These are phyloP conservation scores for Theobroma grandiflorum DNA, from an alignment of 441 rosid species.

Conservation along the genomic window DNA sequence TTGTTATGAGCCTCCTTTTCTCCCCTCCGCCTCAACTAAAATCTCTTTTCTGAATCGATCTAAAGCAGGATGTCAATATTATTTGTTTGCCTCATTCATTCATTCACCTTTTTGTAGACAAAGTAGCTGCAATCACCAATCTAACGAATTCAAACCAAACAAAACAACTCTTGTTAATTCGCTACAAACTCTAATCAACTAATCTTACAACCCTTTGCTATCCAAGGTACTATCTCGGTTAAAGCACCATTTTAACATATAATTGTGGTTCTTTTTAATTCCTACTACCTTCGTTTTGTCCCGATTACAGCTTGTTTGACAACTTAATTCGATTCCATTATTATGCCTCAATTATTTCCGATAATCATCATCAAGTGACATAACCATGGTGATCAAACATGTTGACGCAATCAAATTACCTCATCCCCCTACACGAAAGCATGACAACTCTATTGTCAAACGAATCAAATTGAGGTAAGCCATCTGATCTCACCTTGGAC, in stretches of 20 bases:
- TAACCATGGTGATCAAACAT: conserved; percentile 9
- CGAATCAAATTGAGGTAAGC: conserved; percentile 10
- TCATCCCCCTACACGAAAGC: not conserved
- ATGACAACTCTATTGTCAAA: not conserved
- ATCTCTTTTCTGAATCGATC: not conserved
- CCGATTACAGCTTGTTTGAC: not conserved
- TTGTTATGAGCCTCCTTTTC: not conserved
- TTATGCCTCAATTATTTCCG: conserved; percentile 1
- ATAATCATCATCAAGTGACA: conserved; percentile 9
- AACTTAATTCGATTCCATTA: not conserved
- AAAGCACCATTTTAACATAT: not conserved
- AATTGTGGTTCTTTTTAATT: not conserved
- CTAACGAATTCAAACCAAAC: too few species aligned
- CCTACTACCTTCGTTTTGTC: not conserved
- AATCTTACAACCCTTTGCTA: not conserved
- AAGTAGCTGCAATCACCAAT: too few species aligned
- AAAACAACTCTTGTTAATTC: not conserved
- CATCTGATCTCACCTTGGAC: not conserved
- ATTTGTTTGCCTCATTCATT: not conserved
- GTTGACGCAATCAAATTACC: conserved; percentile 12
- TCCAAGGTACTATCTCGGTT: not conserved
- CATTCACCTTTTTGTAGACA: too few species aligned
- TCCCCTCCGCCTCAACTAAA: too few species aligned
- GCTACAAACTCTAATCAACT: not conserved
- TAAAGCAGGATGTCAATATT: not conserved